Conservation (phyloP, 2,329 filamentous ascomycete genomes). For the Colletotrichum sp. region DNA sequence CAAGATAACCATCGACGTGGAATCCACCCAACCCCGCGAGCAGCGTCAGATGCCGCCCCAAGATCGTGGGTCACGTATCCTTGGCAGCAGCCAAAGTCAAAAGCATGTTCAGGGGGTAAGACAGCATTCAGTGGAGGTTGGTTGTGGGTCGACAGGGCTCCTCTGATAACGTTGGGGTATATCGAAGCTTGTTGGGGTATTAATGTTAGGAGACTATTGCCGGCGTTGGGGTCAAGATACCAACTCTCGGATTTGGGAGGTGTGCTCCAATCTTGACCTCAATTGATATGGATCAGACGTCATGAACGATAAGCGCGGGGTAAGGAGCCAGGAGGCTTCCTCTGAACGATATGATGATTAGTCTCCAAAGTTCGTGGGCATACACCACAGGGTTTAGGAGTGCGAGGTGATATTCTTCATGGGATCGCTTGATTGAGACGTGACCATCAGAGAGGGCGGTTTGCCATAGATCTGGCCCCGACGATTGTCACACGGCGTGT, state of each 20-base stretch:
- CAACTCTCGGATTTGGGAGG: background rate
- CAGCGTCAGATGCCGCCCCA: conserved; percentile 16
- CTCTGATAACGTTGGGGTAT: conserved; percentile 19
- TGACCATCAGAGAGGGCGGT: background rate
- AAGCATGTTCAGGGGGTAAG: background rate
- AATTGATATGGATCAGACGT: background rate
- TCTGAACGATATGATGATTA: background rate
- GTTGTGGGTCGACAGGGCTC: background rate
- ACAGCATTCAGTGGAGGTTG: background rate
- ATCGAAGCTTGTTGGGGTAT: background rate
- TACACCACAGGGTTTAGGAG: background rate
- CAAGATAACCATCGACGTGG: conserved; percentile 5
- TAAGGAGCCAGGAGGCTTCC: background rate
- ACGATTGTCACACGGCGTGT: background rate
- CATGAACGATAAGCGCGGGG: background rate
- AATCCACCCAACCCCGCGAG: conserved; percentile 8
- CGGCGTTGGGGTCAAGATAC: background rate
- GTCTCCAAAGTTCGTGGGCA: background rate
- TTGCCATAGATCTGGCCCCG: background rate
- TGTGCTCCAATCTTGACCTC: background rate
- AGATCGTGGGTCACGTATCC: conserved; percentile 7
- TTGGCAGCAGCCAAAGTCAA: conserved; percentile 1
- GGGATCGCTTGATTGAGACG: background rate
- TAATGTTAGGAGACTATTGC: background rate
- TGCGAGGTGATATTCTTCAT: background rate